A percentile compares a stretch with the other conserved stretches of the same genome.
Conservation (phyloP, 768 basidiomycete species). For the Auricularia cornea region DNA sequence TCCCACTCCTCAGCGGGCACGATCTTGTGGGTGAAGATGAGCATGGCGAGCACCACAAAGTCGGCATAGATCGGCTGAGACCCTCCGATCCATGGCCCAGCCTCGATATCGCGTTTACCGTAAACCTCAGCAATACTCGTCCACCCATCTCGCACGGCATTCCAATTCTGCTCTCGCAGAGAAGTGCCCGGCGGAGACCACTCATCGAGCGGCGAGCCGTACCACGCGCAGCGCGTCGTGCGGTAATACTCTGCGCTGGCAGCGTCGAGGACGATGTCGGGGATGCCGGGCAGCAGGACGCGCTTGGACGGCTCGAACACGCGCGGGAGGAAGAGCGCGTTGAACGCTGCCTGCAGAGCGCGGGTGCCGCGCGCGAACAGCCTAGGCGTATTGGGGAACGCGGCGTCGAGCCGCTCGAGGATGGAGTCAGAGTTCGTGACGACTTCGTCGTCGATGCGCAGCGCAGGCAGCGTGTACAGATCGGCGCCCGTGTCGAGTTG, state of each 20-base stretch:
- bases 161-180: not conserved
- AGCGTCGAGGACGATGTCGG: not conserved
- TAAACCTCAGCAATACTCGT: not conserved
- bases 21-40: too few species aligned
- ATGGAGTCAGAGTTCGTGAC: not conserved
- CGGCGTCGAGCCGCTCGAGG: not conserved
- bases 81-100: too few species aligned
- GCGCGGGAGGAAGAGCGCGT: not conserved
- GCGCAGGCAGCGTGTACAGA: not conserved
- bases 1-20: too few species aligned
- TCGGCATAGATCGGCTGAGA: too few species aligned
- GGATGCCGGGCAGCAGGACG: not conserved
- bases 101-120: not conserved
- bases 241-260: not conserved
- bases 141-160: not conserved
- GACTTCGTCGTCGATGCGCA: not conserved
- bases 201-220: not conserved
- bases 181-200: not conserved
- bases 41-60: too few species aligned
- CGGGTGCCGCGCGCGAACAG: not conserved
- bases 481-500: not conserved
- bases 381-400: not conserved
- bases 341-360: not conserved
- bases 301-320: not conserved
- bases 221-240: not conserved